phyloP scores from a whole-genome alignment of 2,329 filamentous ascomycete genomes.

The Corynespora cassiicola region DNA sequence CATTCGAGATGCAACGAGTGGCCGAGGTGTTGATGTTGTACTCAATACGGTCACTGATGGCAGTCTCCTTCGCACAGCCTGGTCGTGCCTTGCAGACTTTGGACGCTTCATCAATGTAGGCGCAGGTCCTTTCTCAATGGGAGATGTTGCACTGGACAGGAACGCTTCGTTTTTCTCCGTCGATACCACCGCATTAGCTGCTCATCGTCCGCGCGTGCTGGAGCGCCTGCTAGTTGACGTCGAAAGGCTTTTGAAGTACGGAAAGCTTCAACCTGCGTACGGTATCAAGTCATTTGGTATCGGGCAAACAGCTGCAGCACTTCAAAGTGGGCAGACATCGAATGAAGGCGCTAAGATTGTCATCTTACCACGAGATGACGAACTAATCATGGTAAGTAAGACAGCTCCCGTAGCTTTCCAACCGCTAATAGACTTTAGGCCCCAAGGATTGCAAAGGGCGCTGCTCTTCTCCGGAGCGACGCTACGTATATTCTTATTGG shows the following conservation, averaged over 20 bases:
- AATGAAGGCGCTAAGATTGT: no score
- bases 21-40: conserved; percentile 39
- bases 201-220: conserved; percentile 19
- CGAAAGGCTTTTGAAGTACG: conserved; percentile 20
- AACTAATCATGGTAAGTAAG: no score
- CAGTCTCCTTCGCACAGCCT: conserved; percentile 41
- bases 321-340: conserved; percentile 19
- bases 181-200: conserved; percentile 16
- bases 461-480: conserved; percentile 6
- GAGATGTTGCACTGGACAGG: conserved; percentile 12
- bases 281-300: conserved; percentile 17
- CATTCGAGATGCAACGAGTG: conserved; percentile 24
- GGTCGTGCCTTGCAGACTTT: conserved; percentile 49
- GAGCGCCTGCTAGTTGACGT: conserved; percentile 23
- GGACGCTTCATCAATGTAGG: conserved; percentile 14
- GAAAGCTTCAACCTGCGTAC: conserved; percentile 16
- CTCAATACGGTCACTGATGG: conserved; percentile 25
- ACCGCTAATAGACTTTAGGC: conserved; percentile 1
- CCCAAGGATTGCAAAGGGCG: neutral
- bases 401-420: no score
- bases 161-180: conserved; percentile 20
- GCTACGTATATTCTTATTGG: conserved; percentile 28
- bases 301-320: conserved; percentile 17
- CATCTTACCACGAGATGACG: conserved; percentile 21
- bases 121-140: conserved; percentile 3